Evolutionary conservation across 1,139 yeast genomes (phyloP).

Genomic region (Hyphopichia pseudoburtonii): DNA sequence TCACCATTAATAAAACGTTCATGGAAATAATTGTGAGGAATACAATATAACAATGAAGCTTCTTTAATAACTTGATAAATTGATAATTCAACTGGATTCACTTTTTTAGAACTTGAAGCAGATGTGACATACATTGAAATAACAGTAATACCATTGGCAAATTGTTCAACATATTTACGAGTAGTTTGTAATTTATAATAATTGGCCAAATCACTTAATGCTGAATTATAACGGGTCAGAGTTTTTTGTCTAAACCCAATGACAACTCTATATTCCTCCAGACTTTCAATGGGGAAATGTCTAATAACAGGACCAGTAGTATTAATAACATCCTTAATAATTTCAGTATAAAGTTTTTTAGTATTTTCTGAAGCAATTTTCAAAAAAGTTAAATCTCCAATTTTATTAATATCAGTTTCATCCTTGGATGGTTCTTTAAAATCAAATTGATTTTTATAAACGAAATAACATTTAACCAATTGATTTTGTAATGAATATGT

Average conservation of each 20-base stretch:
- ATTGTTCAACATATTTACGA: constrained; percentile 92
- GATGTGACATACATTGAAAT: constrained; percentile 84
- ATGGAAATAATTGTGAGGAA: constrained; percentile 85
- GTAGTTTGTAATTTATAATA: constrained; percentile 86
- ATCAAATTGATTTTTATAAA: constrained; percentile 72
- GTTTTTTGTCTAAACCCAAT: constrained; percentile 87
- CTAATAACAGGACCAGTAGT: constrained; percentile 94
- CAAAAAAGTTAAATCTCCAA: constrained; percentile 79
- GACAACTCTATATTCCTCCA: constrained; percentile 78
- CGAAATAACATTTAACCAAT: constrained; percentile 77
- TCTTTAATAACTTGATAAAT: constrained; percentile 92
- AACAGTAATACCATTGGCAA: constrained; percentile 83
- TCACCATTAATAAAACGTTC: constrained; percentile 71
- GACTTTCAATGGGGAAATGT: constrained; percentile 76
- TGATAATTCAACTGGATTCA: constrained; percentile 61
- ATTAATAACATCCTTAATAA: constrained; percentile 66
- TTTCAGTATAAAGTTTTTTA: constrained; percentile 69
- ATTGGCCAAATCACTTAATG: constrained; percentile 82
- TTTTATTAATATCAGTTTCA: constrained; percentile 56
- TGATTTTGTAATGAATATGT: constrained; percentile 40
- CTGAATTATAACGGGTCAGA: constrained; percentile 85
- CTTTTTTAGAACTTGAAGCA: constrained; percentile 26
- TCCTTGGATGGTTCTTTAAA: constrained; percentile 25
- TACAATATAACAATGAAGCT: constrained; percentile 86
- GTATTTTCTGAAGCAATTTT: constrained; percentile 81